Conservation (phyloP, 2,329 filamentous ascomycete species). For the Thelonectria discophora region DNA sequence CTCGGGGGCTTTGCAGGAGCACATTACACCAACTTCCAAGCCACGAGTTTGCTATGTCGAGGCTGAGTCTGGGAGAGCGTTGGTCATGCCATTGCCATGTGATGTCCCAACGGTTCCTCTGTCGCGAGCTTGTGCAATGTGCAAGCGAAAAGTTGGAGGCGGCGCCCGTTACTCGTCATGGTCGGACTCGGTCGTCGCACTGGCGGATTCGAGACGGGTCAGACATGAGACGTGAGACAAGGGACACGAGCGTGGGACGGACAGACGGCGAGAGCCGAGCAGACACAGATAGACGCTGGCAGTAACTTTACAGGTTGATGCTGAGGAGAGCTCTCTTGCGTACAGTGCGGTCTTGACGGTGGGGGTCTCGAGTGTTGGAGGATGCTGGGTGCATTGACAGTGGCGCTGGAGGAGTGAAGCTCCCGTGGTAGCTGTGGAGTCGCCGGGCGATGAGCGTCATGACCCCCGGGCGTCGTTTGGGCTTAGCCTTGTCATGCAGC, state of each 20-base stretch:
- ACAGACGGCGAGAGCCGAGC: background rate
- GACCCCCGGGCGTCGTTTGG: conserved; percentile 11
- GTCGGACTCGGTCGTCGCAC: background rate
- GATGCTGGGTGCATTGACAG: conserved; percentile 11
- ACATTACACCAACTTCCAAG: conserved; percentile 10
- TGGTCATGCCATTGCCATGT: conserved; percentile 4
- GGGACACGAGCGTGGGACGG: too few relatives aligned
- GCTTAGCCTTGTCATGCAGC: conserved; percentile 23
- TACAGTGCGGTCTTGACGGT: background rate
- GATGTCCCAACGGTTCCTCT: background rate
- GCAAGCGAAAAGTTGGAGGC: background rate
- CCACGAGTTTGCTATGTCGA: conserved; percentile 6
- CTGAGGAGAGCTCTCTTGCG: too few relatives aligned
- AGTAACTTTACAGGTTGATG: background rate
- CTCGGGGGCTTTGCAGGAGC: conserved; percentile 11
- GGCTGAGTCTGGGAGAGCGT: conserved; percentile 1
- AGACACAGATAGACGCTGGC: background rate
- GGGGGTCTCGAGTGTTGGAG: background rate
- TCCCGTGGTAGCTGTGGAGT: conserved; percentile 11
- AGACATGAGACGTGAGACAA: conserved; percentile 7
- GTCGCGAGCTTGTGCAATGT: background rate
- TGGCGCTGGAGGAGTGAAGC: conserved; percentile 9
- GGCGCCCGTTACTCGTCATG: background rate
- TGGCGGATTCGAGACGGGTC: conserved; percentile 2
- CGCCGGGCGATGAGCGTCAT: background rate